These are phyloP conservation scores for Beta lomatogona DNA, from an alignment of 179 eudicot species.

Conservation along the genomic window DNA sequence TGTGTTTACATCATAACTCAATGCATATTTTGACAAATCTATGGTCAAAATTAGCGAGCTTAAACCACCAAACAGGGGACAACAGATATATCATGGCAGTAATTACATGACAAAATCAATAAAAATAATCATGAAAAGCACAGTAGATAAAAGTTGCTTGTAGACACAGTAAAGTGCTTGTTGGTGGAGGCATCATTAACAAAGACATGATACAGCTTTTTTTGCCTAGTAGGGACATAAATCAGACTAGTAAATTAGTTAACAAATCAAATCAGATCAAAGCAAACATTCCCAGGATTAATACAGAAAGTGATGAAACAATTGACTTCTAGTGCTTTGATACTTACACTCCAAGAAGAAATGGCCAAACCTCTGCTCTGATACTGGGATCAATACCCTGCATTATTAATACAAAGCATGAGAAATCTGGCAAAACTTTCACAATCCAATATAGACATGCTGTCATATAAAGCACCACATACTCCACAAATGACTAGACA, in stretches of 20 bases:
- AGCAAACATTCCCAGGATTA: background rate
- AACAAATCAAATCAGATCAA: slow-evolving; percentile 9
- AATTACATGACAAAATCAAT: background rate
- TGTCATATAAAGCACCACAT: background rate
- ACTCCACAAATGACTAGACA: background rate
- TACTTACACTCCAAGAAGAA: slow-evolving; percentile 98
- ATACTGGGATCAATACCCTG: slow-evolving; percentile 92
- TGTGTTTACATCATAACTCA: background rate
- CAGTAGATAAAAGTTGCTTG: background rate
- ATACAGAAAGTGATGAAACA: too few species aligned
- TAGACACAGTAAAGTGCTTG: slow-evolving; percentile 7
- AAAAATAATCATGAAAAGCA: background rate
- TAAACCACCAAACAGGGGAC: background rate
- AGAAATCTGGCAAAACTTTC: background rate
- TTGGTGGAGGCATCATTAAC: slow-evolving; percentile 12
- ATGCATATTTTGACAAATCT: background rate
- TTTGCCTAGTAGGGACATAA: background rate
- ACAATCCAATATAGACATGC: background rate
- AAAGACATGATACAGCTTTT: slow-evolving; percentile 13
- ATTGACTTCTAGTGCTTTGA: slow-evolving; percentile 13
- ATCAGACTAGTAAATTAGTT: slow-evolving; percentile 1
- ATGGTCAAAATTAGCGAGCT: background rate
- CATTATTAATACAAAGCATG: slow-evolving; percentile 21
- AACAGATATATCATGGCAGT: background rate
- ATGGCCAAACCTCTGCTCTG: slow-evolving; percentile 95